phyloP scores from a whole-genome alignment of 169 alveolate genomes.

The Perkinsus marinus region DNA sequence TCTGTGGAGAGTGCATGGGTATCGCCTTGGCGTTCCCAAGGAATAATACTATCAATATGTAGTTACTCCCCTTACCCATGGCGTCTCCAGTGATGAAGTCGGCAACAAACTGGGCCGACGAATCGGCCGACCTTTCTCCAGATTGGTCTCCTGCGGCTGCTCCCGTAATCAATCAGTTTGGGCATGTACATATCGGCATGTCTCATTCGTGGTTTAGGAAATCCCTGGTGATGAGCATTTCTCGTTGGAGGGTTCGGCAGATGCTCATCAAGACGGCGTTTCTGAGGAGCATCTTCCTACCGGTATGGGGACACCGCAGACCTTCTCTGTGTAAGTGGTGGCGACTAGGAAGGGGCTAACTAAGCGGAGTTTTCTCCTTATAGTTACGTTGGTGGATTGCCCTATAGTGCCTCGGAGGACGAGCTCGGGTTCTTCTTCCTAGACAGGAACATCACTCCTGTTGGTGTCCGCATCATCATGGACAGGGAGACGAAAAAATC shows the following conservation, averaged over 20 bases:
- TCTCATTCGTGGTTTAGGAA: not conserved
- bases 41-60: not conserved
- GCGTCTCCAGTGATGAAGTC: not conserved
- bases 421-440: not conserved
- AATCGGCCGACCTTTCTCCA: not conserved
- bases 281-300: not conserved
- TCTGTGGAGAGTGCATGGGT: not conserved
- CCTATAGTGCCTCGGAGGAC: not conserved
- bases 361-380: not conserved
- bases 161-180: not conserved
- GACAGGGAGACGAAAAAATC: not conserved
- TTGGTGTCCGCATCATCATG: not conserved
- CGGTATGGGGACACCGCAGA: not conserved
- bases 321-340: not conserved
- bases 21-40: not conserved
- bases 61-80: not conserved
- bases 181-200: not conserved
- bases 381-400: not conserved
- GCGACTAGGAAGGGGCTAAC: not conserved
- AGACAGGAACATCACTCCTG: not conserved
- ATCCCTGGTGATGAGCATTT: not conserved
- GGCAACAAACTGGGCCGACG: not conserved
- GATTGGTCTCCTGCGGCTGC: not conserved
- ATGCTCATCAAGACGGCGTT: not conserved
- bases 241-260: not conserved